Evolutionary conservation across 1,284 basidiomycete genomes (phyloP).

Genomic region (Sparassis latifolia): DNA sequence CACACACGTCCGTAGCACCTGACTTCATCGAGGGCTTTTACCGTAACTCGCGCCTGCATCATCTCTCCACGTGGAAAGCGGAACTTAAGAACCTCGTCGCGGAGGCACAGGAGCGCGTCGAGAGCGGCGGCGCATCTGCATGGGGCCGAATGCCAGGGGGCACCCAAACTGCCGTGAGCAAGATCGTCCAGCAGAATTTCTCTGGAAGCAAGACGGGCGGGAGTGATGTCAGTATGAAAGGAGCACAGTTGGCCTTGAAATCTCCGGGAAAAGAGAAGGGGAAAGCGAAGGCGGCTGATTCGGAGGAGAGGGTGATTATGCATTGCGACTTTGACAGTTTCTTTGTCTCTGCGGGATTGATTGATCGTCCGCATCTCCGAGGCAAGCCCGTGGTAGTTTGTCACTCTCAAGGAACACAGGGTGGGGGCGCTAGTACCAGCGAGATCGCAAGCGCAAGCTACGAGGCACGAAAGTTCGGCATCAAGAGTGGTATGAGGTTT

Average conservation of each 20-base stretch:
- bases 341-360: slow-evolving; percentile 88
- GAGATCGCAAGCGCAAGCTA: slow-evolving; percentile 96
- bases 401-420: slow-evolving; percentile 76
- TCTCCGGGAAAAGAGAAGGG: slow-evolving; percentile 44
- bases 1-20: slow-evolving; percentile 81
- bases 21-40: slow-evolving; percentile 90
- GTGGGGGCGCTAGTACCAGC: slow-evolving; percentile 73
- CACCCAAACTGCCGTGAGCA: slow-evolving; percentile 19
- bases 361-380: slow-evolving; percentile 69
- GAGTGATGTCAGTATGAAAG: slow-evolving; percentile 51
- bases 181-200: slow-evolving; percentile 21
- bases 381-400: slow-evolving; percentile 93
- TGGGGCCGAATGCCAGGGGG: slow-evolving; percentile 17
- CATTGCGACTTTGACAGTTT: slow-evolving; percentile 98
- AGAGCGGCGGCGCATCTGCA: slow-evolving; percentile 31
- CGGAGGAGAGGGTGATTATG: slow-evolving; percentile 68
- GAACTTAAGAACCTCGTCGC: slow-evolving; percentile 80
- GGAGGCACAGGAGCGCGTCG: slow-evolving; percentile 70
- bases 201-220: slow-evolving; percentile 12
- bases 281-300: slow-evolving; percentile 43
- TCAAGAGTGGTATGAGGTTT: slow-evolving; percentile 92
- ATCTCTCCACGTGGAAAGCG: slow-evolving; percentile 89
- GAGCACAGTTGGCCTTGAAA: slow-evolving; percentile 43
- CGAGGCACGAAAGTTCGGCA: slow-evolving; percentile 83
- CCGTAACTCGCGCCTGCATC: slow-evolving; percentile 87